Evolutionary conservation across 1,284 basidiomycete genomes (phyloP).

Genomic region (Microbotryum silenes-acaulis): DNA sequence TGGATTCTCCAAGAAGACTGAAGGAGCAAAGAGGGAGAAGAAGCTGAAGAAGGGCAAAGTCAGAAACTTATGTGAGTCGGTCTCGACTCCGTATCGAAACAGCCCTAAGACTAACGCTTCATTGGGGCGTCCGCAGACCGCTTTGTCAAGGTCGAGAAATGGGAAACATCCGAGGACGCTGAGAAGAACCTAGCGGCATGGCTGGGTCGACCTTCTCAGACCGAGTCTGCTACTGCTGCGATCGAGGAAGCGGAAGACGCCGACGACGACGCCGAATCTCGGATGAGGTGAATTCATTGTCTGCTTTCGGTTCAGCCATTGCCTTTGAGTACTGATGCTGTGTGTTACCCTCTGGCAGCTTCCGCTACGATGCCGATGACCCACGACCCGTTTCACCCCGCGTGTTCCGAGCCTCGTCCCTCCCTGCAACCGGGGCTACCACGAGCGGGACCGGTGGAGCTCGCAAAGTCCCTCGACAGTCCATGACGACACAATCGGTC

Average conservation of each 20-base stretch:
- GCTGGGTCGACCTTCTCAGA: background rate
- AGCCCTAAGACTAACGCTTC: constrained; percentile 70
- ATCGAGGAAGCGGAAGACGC: constrained; percentile 6
- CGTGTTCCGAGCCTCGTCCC: constrained; percentile 7
- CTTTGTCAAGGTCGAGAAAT: constrained; percentile 59
- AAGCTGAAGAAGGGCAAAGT: constrained; percentile 53
- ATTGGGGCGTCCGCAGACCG: constrained; percentile 66
- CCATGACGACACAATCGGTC: constrained; percentile 9
- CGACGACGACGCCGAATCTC: constrained; percentile 4
- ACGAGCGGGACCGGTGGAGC: background rate
- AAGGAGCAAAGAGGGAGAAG: constrained; percentile 28
- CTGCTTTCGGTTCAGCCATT: too few relatives aligned
- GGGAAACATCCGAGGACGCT: constrained; percentile 14
- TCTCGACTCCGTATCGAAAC: constrained; percentile 43
- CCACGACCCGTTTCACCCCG: constrained; percentile 8
- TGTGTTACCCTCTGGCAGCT: constrained; percentile 2
- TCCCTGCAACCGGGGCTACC: background rate
- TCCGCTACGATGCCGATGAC: constrained; percentile 29
- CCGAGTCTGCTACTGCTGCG: constrained; percentile 8
- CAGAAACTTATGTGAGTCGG: constrained; percentile 63
- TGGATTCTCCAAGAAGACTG: constrained; percentile 14
- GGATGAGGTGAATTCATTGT: constrained; percentile 10
- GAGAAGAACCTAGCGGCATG: background rate
- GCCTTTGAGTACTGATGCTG: background rate
- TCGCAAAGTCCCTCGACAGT: background rate